Evolutionary conservation across 768 basidiomycete species (phyloP), one percentile per base, ranked within the genome.

Genomic region (Strobilomyces confusus): DNA sequence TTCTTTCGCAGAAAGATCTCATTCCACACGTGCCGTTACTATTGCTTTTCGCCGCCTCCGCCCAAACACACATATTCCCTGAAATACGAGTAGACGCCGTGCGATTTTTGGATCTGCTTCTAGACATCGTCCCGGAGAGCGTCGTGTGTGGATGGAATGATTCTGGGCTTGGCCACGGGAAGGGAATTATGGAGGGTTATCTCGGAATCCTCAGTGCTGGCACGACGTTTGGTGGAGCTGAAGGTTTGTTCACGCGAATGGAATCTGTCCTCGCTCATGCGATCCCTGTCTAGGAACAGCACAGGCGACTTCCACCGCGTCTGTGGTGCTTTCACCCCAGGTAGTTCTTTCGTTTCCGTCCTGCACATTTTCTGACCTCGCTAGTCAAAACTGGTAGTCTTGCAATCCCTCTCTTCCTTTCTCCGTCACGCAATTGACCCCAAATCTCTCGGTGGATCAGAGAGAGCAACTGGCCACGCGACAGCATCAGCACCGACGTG

Each of bases 61-160:
- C 92, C 0, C 87, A 95, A 67, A 94, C 92, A 0, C 89, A 95
- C 62, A 95, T 98, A 44, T 97, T 94, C 68, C 94, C 94, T 20
- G 92, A 95, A 68, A 92, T 98, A 55, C 81, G 93, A 15, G 79
- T 98, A 36, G 95, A 98, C 64, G 91, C 92, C 4, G 77, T 95
- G 49, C 83, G 86, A 13, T 82, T 92, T 59, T 70, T 98, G 40
- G 80, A 89, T 61, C 65, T 95, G 22, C 77, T 92, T 37, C 76
- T 97, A 4, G 82, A 86, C 34, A 63, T 75, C 54, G 80, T 88
- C 5, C 92, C 94, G 11, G 75, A 77, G 38, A 72, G 77, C 9
- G 82, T 93, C 5, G 79, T 86, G 4, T 73, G 74, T 48, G 84
- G 86, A 9, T 95, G 90, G 89, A 77, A 78, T 42, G 73, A 76